These are phyloP conservation scores for Trematosphaeria pertusa DNA, from an alignment of 2,329 filamentous ascomycete genomes.

Conservation along the genomic window DNA sequence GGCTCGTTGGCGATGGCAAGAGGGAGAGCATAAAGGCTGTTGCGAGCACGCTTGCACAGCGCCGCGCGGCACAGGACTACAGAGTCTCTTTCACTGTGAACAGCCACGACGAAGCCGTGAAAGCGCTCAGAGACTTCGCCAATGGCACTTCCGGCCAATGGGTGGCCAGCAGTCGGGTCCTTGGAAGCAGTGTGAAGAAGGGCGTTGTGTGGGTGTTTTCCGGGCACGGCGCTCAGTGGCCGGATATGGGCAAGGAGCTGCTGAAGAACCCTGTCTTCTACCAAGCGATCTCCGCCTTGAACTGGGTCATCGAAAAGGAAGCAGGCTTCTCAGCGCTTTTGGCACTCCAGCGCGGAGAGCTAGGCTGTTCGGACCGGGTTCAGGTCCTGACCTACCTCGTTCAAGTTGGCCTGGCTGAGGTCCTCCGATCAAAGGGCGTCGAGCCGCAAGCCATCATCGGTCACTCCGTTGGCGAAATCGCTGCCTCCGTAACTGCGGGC, in stretches of 20 bases:
- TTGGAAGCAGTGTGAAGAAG: conserved; percentile 18
- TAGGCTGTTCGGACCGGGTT: conserved; percentile 35
- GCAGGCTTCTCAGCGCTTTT: conserved; percentile 26
- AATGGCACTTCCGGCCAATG: conserved; percentile 13
- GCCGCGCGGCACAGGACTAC: conserved; percentile 44
- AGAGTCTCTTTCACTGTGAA: conserved; percentile 33
- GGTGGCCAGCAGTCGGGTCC: conserved; percentile 13
- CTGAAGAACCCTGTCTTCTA: conserved; percentile 32
- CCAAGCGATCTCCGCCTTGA: conserved; percentile 31
- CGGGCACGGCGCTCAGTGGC: conserved; percentile 55
- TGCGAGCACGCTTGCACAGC: conserved; percentile 35
- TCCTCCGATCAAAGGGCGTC: conserved; percentile 41
- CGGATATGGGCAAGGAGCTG: conserved; percentile 51
- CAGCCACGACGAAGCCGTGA: conserved; percentile 25
- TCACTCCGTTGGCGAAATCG: conserved; percentile 54
- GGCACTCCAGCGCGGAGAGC: conserved; percentile 21
- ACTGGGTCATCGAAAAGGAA: conserved; percentile 26
- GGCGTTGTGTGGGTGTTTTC: conserved; percentile 51
- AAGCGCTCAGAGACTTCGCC: conserved; percentile 22
- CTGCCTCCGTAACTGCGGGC: conserved; percentile 47
- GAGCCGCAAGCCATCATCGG: conserved; percentile 49
- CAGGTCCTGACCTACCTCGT: conserved; percentile 48
- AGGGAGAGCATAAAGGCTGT: conserved; percentile 24
- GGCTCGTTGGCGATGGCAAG: conserved; percentile 28
- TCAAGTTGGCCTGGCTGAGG: conserved; percentile 42